Base-by-base conservation (phyloP, 2,329 filamentous ascomycete genomes). In the Stagonosporopsis rhizophila region DNA sequence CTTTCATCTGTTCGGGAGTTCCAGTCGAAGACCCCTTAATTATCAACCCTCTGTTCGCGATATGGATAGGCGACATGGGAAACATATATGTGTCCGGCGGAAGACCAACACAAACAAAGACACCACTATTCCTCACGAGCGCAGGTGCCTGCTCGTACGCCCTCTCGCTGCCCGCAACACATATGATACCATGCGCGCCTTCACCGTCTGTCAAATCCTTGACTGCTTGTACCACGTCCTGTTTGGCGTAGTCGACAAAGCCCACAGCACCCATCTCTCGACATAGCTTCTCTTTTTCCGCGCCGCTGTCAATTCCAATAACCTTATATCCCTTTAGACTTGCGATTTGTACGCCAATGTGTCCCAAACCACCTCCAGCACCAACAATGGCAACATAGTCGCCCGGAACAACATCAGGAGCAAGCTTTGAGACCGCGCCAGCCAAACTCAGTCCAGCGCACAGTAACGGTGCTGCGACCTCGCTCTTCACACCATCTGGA, bases 311-410 rank as follows among this genome's bases (percentile, higher is more conserved):
- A 65, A 97, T 92, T 62, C 89, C 92, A 72, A 97, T 88, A 65
- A 87, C 82, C 62, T 88, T 85, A 55, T 96, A 81, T 51, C 93
- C 93, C 90, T 96, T 96, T 52, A 92, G 92, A 74, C 88, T 90
- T 14, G 73, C 72, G 77, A 96, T 96, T 79, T 96, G 92, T 64
- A 91, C 82, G 17, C 91, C 91, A 64, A 95, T 81, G 51, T 85
- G 87, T 25, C 91, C 91, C 50, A 96, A 83, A 60, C 91, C 90
- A 72, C 92, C 91, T 56, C 91, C 91, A 22, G 91, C 92, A 67
- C 92, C 92, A 51, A 95, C 89, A 64, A 96, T 89, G 60, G 90
- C 92, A 14, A 96, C 86, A 20, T 81, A 88, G 73, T 95, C 86
- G 19, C 91, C 91, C 1, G 90, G 85, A 44, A 83, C 80, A 25